These are phyloP conservation scores for Pulveroboletus sp. DNA, from an alignment of 768 basidiomycete species.

Conservation along the genomic window DNA sequence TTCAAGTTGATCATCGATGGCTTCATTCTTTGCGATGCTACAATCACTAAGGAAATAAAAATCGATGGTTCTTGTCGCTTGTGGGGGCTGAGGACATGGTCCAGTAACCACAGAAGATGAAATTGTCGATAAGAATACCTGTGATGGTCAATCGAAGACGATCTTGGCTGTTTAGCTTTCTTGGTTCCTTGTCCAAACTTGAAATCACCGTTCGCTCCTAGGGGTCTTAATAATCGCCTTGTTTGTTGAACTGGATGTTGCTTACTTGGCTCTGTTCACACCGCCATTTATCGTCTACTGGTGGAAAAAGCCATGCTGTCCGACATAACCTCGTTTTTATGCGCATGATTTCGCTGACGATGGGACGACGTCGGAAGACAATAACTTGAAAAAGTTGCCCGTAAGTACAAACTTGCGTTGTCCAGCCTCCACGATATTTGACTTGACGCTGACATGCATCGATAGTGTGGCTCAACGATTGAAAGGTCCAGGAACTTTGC, in stretches of 20 bases:
- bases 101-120: not conserved
- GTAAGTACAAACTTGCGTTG: not conserved
- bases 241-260: slow-evolving; percentile 1
- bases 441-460: not conserved
- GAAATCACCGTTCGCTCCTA: not conserved
- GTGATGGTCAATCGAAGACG: not conserved
- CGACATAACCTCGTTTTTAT: not conserved
- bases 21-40: not conserved
- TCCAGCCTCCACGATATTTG: not conserved
- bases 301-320: not conserved
- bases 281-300: not conserved
- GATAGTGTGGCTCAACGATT: not conserved
- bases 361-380: not conserved
- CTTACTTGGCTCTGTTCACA: not conserved
- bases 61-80: not conserved
- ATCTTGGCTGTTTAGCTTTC: not conserved
- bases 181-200: not conserved
- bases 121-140: not conserved
- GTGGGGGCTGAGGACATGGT: not conserved
- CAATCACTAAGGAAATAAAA: not conserved
- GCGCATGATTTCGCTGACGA: not conserved
- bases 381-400: not conserved
- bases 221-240: not conserved
- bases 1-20: not conserved
- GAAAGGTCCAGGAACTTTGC: not conserved